Evolutionary conservation across 495 filamentous ascomycete genomes (phyloP).

Genomic region (Staphylotrichum tortipilum): DNA sequence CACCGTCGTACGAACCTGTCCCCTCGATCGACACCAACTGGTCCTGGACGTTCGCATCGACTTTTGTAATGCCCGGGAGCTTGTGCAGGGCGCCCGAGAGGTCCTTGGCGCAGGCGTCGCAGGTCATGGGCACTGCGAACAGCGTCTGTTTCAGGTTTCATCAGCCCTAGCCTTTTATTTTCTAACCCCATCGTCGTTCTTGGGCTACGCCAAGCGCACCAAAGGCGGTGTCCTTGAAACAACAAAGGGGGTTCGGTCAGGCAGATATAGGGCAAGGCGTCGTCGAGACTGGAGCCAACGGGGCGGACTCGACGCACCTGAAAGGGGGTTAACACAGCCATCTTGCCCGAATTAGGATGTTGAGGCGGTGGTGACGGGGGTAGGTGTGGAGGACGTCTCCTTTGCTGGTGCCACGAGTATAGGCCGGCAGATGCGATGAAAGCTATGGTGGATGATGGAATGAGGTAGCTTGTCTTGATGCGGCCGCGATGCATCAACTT

Average conservation of each 20-base stretch:
- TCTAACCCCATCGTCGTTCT: not conserved
- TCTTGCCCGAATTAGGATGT: conserved; percentile 9
- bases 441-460: conserved; percentile 12
- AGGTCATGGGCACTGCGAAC: conserved; percentile 90
- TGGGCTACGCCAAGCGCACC: not conserved
- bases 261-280: not conserved
- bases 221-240: conserved; percentile 6
- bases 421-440: conserved; percentile 14
- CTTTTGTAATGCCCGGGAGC: conserved; percentile 61
- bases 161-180: conserved; percentile 4
- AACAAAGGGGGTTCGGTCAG: not conserved
- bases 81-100: conserved; percentile 67
- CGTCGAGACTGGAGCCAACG: no score
- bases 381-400: not conserved
- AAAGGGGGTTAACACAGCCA: conserved; percentile 36
- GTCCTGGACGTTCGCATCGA: conserved; percentile 55
- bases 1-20: conserved; percentile 41
- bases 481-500: conserved; percentile 9
- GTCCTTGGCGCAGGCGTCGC: conserved; percentile 76
- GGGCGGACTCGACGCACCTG: conserved; percentile 31
- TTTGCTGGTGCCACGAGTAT: conserved; percentile 13
- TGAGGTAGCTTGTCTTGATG: conserved; percentile 8
- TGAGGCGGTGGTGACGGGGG: not conserved
- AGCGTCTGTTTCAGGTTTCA: conserved; percentile 55
- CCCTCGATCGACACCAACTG: conserved; percentile 64